Conservation (phyloP, 805 yeast genomes). For the Hanseniaspora vineae region DNA sequence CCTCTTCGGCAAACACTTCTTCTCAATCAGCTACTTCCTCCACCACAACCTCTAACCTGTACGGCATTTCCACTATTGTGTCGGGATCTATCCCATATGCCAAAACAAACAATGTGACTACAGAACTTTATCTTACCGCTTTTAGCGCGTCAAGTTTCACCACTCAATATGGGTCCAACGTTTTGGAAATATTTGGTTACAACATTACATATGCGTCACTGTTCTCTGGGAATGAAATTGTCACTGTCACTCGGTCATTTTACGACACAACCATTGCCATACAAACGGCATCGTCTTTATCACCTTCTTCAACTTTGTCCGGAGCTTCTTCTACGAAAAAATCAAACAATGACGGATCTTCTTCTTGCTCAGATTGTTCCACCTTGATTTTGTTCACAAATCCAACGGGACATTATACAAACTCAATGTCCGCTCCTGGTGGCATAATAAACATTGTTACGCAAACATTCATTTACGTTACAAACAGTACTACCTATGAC, state of each 20-base stretch:
- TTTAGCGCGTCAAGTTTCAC: constrained; percentile 3
- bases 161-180: constrained; percentile 8
- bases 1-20: neutral
- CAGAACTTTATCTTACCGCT: constrained; percentile 1
- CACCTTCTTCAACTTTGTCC: no score
- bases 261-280: constrained; percentile 17
- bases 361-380: no score
- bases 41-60: constrained; percentile 6
- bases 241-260: constrained; percentile 19
- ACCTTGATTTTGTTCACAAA: no score
- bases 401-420: no score
- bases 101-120: constrained; percentile 18
- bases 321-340: no score
- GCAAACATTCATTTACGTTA: no score
- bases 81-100: constrained; percentile 44
- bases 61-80: constrained; percentile 11
- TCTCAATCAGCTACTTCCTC: neutral
- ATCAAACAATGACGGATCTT: no score
- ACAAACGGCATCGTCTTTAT: neutral
- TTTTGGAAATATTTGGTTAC: constrained; percentile 7
- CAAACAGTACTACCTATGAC: no score
- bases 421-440: no score
- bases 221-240: constrained; percentile 21
- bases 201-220: constrained; percentile 14
- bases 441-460: no score